These are phyloP conservation scores for Gorgonomyces haynaldii DNA, from an alignment of 192 early-diverging fungal species.

Conservation along the genomic window DNA sequence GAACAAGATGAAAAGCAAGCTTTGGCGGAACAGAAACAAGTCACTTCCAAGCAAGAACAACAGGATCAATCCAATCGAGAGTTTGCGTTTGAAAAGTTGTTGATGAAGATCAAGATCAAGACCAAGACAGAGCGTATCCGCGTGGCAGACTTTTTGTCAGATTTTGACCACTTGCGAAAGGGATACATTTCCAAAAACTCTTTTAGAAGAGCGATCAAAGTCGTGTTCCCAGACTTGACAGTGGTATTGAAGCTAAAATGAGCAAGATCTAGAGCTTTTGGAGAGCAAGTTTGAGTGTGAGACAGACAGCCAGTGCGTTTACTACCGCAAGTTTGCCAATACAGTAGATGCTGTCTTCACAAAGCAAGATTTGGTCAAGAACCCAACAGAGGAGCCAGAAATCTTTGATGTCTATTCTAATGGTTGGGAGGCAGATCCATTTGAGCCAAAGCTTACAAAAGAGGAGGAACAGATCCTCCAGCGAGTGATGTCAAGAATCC, in stretches of 20 bases:
- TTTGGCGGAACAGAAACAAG: neutral
- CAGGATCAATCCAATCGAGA: neutral
- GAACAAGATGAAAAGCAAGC: slow-evolving; percentile 7
- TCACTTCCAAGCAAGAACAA: neutral
- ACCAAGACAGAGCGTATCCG: slow-evolving; percentile 42
- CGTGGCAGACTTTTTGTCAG: slow-evolving; percentile 41
- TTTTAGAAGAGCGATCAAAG: slow-evolving; percentile 35
- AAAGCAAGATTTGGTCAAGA: slow-evolving; percentile 25
- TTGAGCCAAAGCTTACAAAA: neutral
- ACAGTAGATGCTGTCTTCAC: slow-evolving; percentile 44
- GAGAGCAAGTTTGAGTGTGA: slow-evolving; percentile 16
- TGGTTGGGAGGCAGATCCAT: slow-evolving; percentile 7
- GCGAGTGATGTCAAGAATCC: slow-evolving; percentile 18
- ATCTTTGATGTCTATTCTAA: slow-evolving; percentile 18
- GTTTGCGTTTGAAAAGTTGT: slow-evolving; percentile 17
- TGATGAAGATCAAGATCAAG: slow-evolving; percentile 38
- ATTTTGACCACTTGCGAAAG: slow-evolving; percentile 43
- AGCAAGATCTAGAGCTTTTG: slow-evolving; percentile 17
- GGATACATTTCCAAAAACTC: slow-evolving; percentile 34
- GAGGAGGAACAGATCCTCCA: slow-evolving; percentile 22
- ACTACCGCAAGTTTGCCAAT: slow-evolving; percentile 35
- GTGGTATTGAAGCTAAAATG: slow-evolving; percentile 16
- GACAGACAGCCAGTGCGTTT: slow-evolving; percentile 9
- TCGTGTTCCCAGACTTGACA: slow-evolving; percentile 29
- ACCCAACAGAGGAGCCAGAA: slow-evolving; percentile 26